Evolutionary conservation across 495 filamentous ascomycete genomes (phyloP), one percentile per base, ranked within the genome.

Genomic region (Lasiosphaeria miniovina): DNA sequence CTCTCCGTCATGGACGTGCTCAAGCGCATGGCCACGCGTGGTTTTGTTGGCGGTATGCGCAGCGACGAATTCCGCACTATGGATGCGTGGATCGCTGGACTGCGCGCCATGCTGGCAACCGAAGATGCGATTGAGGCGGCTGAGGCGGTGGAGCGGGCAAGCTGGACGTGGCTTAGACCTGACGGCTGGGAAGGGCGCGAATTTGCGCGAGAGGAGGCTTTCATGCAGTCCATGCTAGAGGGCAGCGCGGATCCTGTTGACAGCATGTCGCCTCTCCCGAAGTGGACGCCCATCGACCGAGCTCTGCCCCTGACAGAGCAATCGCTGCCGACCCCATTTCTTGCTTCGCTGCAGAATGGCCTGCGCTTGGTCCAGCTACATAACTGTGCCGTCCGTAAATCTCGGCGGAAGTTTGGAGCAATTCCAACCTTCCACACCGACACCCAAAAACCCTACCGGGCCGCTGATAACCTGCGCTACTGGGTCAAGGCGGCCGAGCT

Each of bases 401-500:
- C 92, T 9, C 85, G 89, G 66, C 81, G 89, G 31, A 87, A 87
- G 9, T 98, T 98, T 71, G 92, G 91, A n/a, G 88, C 90, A 55
- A 98, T 98, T 71, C 90, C 88, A 38, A 80, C 78, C 1, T 96
- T 87, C 70, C 94, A 98, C 67, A 85, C 86, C 11, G 91, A 98
- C 69, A 91, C 93, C 8, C 86, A 84, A 40, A 98, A 98, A 73
- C 95, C 95, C 0, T 98, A 98, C 69, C 88, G 94, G 55, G 84
- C 86, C 55, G 91, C 93, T 0, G 95, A 98, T 54, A 98, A 98
- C 68, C 81, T 98, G 40, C 83, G 90, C 10, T 98, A 86, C 78
- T 98, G 94, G 93, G 81, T 90, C 70, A 98, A 98, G 74, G 95
- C 95, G 17, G 90, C 92, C 6, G 90, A 98, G 74, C 81, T 98